Conservation (phyloP, 352 stramenopile genomes). For the Hyaloperonospora arabidopsidis region DNA sequence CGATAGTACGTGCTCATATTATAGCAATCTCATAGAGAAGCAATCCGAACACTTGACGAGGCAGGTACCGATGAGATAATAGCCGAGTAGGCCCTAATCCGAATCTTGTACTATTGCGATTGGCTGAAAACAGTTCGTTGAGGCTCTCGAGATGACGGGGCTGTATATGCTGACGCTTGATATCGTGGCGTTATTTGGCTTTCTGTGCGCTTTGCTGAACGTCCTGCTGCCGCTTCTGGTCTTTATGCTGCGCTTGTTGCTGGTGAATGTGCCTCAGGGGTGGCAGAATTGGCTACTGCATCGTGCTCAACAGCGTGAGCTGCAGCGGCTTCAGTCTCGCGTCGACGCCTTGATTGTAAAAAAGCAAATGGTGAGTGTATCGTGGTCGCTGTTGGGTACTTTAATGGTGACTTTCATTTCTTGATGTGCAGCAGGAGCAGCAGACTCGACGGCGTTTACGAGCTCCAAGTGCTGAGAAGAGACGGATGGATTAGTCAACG, state of each 20-base stretch:
- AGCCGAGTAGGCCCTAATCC: conserved; percentile 21
- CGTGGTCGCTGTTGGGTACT: background rate
- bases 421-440: conserved; percentile 18
- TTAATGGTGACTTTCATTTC: background rate
- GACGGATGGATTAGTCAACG: conserved; percentile 5
- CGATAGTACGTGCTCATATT: conserved; percentile 27
- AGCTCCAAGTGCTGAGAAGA: conserved; percentile 15
- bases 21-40: conserved; percentile 36
- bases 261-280: conserved; percentile 28
- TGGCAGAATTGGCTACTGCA: conserved; percentile 32
- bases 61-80: conserved; percentile 27
- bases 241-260: conserved; percentile 25
- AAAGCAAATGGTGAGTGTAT: conserved; percentile 18
- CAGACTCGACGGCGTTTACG: conserved; percentile 12
- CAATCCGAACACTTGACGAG: conserved; percentile 26
- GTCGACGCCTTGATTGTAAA: conserved; percentile 23
- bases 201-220: conserved; percentile 37
- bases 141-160: conserved; percentile 3
- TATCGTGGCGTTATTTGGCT: conserved; percentile 39
- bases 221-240: conserved; percentile 30
- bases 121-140: conserved; percentile 18
- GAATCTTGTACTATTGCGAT: conserved; percentile 11
- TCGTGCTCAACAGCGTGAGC: conserved; percentile 35
- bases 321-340: conserved; percentile 29
- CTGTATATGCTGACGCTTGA: conserved; percentile 25